phyloP scores from a whole-genome alignment of 805 yeast genomes.

The Maudiozyma bulderi region DNA sequence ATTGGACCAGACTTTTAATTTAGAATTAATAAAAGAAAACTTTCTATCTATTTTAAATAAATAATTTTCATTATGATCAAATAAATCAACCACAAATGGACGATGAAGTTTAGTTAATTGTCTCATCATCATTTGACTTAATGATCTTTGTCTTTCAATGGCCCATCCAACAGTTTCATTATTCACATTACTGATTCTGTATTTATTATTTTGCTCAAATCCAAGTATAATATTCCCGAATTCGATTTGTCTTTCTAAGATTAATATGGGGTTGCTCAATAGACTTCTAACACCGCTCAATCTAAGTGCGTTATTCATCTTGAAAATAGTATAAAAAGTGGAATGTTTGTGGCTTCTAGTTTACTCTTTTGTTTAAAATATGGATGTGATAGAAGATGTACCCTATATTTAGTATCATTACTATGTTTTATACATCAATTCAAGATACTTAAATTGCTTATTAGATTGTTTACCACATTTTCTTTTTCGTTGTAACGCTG shows the following conservation, averaged over 20 bases:
- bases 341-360: background rate
- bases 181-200: constrained; percentile 57
- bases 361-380: background rate
- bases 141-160: constrained; percentile 70
- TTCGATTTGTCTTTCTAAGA: constrained; percentile 82
- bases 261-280: constrained; percentile 70
- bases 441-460: too few species aligned
- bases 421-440: too few species aligned
- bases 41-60: constrained; percentile 67
- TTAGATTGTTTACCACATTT: too few species aligned
- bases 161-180: constrained; percentile 75
- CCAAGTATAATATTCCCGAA: constrained; percentile 80
- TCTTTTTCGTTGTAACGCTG: too few species aligned
- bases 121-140: constrained; percentile 60
- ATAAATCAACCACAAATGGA: constrained; percentile 69
- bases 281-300: constrained; percentile 21
- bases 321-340: background rate
- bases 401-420: too few species aligned
- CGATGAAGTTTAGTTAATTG: constrained; percentile 80
- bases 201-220: constrained; percentile 82
- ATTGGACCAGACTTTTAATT: constrained; percentile 40
- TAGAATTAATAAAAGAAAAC: constrained; percentile 82
- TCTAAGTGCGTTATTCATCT: constrained; percentile 2
- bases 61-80: constrained; percentile 52
- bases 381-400: background rate